Conservation (phyloP, 164 flowering plant genomes). For the Vitis amurensis region DNA sequence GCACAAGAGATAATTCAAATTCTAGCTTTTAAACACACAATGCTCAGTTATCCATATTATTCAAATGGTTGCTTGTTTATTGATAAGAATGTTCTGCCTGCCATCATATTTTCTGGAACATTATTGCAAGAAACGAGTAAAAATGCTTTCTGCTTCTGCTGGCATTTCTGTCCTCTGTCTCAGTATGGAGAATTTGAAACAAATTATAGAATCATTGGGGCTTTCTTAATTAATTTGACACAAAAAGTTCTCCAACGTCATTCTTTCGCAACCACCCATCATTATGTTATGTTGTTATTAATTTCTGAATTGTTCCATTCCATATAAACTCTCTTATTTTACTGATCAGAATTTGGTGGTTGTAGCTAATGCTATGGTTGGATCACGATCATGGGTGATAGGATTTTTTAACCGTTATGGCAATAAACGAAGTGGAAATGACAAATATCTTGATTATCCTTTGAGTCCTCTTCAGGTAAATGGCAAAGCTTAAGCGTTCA, state of each 20-base stretch:
- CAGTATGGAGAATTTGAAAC: background rate
- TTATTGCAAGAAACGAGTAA: too few relatives aligned
- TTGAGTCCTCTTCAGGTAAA: conserved; percentile 76
- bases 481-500: background rate
- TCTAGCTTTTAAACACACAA: too few relatives aligned
- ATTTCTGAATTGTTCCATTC: background rate
- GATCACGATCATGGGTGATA: conserved; percentile 87
- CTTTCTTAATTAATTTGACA: too few relatives aligned
- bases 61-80: too few relatives aligned
- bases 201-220: background rate
- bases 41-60: too few relatives aligned
- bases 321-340: conserved; percentile 5
- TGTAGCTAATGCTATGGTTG: conserved; percentile 99
- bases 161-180: background rate
- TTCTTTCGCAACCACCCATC: too few relatives aligned
- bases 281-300: background rate
- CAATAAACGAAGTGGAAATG: conserved; percentile 41
- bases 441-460: conserved; percentile 40
- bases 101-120: too few relatives aligned
- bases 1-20: too few relatives aligned
- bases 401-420: conserved; percentile 59
- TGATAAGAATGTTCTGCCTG: too few relatives aligned
- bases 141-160: background rate
- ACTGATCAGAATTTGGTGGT: conserved; percentile 27
- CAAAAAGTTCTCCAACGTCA: too few relatives aligned